Base-by-base conservation (phyloP, 257 asterid genomes). In the Fraxinus anomala region DNA sequence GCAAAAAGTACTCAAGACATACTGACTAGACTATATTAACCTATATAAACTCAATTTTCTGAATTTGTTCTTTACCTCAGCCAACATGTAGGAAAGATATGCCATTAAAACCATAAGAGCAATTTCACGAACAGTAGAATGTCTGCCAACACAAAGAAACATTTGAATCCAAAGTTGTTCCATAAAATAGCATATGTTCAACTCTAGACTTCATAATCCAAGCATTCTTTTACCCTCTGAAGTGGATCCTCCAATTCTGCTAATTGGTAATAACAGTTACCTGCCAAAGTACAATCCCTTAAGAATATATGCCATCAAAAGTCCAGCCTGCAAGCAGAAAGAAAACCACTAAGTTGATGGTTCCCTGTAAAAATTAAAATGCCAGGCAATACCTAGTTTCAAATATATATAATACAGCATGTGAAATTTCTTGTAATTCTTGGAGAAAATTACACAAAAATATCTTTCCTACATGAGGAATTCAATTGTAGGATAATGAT, bases 21-120 rank as follows among this genome's bases (percentile, higher is more conserved):
- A 73, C 42, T 66, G 13, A 17, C 24, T 11, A 17, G 69, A 63
- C 26, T 63, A 26, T 26, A 26, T 63, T 63, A 63, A 63, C 34
- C 69, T 23, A 63, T 63, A 63, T 11, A n/a, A 63, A 26, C 17
- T 26, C 36, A 12, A 63, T 63, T 56, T 63, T 81, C 5, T 23
- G 40, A 59, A 68, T 4, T 47, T 68, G 3, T 40, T 54, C 56
- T 69, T 80, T 91, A 95, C 99, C 98, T 95, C 99, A 3, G 99
- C 99, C 88, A 91, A 77, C 94, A 90, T 93, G 92, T 95, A 95
- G 79, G 99, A 93, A 56, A 95, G 96, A 86, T 95, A 93, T 14
- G 99, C 92, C 96, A 91, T 86, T 79, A 95, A 87, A 81, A 86
- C 89, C 95, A 90, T 95, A 73, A 95, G 90, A 68, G 99, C 84